Base-by-base conservation (phyloP, 164 flowering plant genomes). In the Piper betle region DNA sequence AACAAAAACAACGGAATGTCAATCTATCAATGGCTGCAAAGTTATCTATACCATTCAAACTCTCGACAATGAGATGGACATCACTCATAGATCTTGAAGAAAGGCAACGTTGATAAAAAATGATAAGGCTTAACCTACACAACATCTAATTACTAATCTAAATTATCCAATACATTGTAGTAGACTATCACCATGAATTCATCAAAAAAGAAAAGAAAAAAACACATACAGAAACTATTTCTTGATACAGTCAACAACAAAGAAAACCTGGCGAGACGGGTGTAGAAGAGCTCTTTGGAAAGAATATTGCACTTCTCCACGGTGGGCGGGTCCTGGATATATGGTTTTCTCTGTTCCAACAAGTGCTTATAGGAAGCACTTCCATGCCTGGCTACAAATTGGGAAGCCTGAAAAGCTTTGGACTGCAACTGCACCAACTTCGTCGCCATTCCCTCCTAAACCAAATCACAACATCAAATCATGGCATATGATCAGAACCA, bases 321-420 rank as follows among this genome's bases (percentile, higher is more conserved):
- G 17, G 64, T 67, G 5, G 69, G 69, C 1, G 69, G 69, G 3
- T 67, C 56, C 60, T 60, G 64, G 15, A 67, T 61, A 59, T 67
- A 67, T 55, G 61, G 64, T 55, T 67, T 67, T 60, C 61, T 67
- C 69, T 67, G 69, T 38, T 67, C 69, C 64, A 67, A 20, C 55
- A 67, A 55, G 56, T 67, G 69, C 60, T 56, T 67, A 55, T 67
- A 67, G 52, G 61, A 67, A 55, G 61, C 61, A 61, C 39, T 37
- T 37, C 64, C 69, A 61, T 67, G 65, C 60, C 61, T 67, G 17
- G 61, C 42, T 18, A 61, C 69, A 59, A 67, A 61, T 46, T 67
- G 60, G 20, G 69, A 61, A 20, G 69, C 65, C 25, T 61, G 64
- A 13, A 2, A 42, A 19, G 64, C 64, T 63, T 61, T 67, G 39